A percentile compares a stretch with the other conserved stretches of the same genome.
phyloP scores from a whole-genome alignment of 305 asterid species.

The Solanum hybrid region DNA sequence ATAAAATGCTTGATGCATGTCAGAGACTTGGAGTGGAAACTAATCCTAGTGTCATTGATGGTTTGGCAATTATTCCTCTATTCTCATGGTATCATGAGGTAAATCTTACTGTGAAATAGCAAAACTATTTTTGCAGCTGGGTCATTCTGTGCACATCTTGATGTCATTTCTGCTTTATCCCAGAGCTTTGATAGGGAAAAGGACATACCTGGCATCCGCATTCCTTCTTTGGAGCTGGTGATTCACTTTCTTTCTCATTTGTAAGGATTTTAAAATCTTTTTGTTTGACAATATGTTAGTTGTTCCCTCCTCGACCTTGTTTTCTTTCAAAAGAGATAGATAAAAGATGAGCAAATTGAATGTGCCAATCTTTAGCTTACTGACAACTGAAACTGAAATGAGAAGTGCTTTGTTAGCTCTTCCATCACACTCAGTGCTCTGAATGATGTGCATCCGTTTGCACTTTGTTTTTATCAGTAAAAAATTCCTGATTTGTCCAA shows the following conservation, averaged over 20 bases:
- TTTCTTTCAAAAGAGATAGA: not conserved
- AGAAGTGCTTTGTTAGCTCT: not conserved
- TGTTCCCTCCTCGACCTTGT: not conserved
- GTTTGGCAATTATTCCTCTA: conserved; percentile 61
- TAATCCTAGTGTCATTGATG: conserved; percentile 47
- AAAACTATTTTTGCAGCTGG: not conserved
- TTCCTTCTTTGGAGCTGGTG: conserved; percentile 89
- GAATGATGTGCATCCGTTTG: not conserved
- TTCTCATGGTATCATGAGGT: conserved; percentile 95
- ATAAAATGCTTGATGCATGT: conserved; percentile 53
- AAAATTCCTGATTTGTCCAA: not conserved
- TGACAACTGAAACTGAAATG: not conserved
- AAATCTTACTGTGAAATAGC: conserved; percentile 2
- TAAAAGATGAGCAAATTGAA: not conserved
- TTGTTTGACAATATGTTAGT: conserved; percentile 6
- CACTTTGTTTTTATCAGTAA: not conserved
- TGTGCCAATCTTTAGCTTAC: not conserved
- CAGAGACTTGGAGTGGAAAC: conserved; percentile 60
- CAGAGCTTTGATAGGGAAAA: conserved; percentile 84
- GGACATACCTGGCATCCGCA: conserved; percentile 59
- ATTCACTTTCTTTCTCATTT: conserved; percentile 70
- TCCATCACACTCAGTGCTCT: not conserved
- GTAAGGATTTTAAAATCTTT: conserved; percentile 47
- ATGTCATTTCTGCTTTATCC: conserved; percentile 4
- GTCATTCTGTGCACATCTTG: conserved; percentile 1